phyloP scores from a whole-genome alignment of 148 eudicot genomes.

The Agrostemma githago region DNA sequence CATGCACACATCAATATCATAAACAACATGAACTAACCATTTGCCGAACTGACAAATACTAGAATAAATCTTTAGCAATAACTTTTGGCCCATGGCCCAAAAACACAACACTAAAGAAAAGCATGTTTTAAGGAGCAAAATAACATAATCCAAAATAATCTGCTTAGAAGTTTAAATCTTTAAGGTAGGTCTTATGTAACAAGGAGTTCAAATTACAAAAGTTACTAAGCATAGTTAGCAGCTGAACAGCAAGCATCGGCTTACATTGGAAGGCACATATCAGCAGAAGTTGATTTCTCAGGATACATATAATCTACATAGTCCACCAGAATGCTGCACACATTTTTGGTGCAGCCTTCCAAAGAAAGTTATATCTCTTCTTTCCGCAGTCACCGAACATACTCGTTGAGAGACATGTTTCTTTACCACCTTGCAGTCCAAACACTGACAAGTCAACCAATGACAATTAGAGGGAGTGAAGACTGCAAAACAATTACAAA shows the following conservation, averaged over 20 bases:
- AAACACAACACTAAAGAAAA: neutral
- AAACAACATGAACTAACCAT: neutral
- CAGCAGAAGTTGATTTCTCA: slow-evolving; percentile 29
- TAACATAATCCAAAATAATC: slow-evolving; percentile 1
- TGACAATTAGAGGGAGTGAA: neutral
- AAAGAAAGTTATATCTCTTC: slow-evolving; percentile 9
- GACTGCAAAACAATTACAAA: neutral
- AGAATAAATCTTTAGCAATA: neutral
- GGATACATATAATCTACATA: slow-evolving; percentile 25
- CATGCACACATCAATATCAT: neutral
- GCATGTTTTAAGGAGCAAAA: slow-evolving; percentile 8
- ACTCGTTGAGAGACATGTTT: neutral
- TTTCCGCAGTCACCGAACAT: slow-evolving; percentile 5
- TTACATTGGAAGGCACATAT: slow-evolving; percentile 33
- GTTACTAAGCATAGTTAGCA: slow-evolving; percentile 17
- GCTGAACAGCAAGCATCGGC: slow-evolving; percentile 31
- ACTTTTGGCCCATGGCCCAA: neutral
- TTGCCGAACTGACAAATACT: neutral
- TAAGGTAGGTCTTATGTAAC: neutral
- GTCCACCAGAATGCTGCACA: slow-evolving; percentile 22
- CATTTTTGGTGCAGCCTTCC: slow-evolving; percentile 11
- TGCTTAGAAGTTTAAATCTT: neutral
- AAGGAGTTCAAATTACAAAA: slow-evolving; percentile 17
- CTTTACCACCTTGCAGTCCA: slow-evolving; percentile 1
- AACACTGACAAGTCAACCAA: slow-evolving; percentile 19